Conservation (phyloP, 257 asterid genomes). For the Leonotis leonurus region DNA sequence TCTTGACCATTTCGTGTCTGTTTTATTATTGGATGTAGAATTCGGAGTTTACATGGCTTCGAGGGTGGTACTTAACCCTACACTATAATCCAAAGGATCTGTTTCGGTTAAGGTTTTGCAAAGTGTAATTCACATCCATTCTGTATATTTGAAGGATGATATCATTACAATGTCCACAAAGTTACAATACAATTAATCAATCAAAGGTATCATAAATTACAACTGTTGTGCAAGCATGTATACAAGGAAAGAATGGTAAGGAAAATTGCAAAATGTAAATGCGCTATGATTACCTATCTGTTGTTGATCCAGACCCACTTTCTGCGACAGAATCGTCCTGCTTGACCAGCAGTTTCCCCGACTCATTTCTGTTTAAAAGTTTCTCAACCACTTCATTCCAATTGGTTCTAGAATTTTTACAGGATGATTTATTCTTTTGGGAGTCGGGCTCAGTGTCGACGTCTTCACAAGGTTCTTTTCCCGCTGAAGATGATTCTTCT, state of each 20-base stretch:
- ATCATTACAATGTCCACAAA: no score
- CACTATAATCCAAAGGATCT: no score
- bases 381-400: constrained; percentile 64
- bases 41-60: no score
- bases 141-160: no score
- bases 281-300: not conserved
- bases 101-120: no score
- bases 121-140: no score
- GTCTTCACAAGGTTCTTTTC: constrained; percentile 17
- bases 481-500: no score
- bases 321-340: constrained; percentile 21
- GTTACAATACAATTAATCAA: constrained; percentile 1
- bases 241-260: constrained; percentile 10
- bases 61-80: no score
- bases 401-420: constrained; percentile 38
- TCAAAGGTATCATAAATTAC: not conserved
- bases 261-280: not conserved
- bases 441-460: not conserved
- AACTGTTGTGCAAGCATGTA: not conserved
- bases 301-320: constrained; percentile 9
- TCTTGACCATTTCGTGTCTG: no score
- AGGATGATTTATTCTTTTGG: constrained; percentile 11
- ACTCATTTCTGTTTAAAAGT: constrained; percentile 49
- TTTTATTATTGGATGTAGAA: no score
- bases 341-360: constrained; percentile 34